Percentiles rank a stretch among this genome's conserved stretches.
Conservation (phyloP, 495 filamentous ascomycete genomes). For the Copromyces sp. region DNA sequence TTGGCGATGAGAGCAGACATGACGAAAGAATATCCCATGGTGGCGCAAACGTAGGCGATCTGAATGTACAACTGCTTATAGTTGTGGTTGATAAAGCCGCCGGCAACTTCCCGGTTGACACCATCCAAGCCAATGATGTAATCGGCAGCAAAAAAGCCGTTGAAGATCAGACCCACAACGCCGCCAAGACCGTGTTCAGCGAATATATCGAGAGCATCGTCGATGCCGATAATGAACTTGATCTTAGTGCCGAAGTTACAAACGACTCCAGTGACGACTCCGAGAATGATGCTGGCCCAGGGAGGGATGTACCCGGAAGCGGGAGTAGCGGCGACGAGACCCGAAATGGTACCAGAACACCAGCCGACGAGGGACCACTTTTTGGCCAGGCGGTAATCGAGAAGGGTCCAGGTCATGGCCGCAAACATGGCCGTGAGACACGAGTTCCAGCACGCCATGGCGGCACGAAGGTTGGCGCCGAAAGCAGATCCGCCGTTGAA, state of each 20-base stretch:
- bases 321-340: constrained; percentile 84
- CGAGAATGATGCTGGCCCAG: constrained; percentile 80
- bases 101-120: constrained; percentile 67
- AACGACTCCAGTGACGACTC: constrained; percentile 71
- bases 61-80: constrained; percentile 87
- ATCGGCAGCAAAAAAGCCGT: constrained; percentile 77
- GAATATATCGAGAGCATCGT: constrained; percentile 96
- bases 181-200: constrained; percentile 95
- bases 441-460: constrained; percentile 96
- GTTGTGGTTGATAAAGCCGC: constrained; percentile 84
- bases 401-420: constrained; percentile 78
- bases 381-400: constrained; percentile 87
- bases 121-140: constrained; percentile 92
- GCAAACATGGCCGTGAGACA: constrained; percentile 86
- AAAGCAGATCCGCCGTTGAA: constrained; percentile 99
- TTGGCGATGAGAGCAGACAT: constrained; percentile 77
- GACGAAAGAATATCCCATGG: constrained; percentile 67
- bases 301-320: constrained; percentile 81
- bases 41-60: constrained; percentile 76
- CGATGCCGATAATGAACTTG: constrained; percentile 91
- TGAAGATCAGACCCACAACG: constrained; percentile 86
- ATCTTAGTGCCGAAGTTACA: constrained; percentile 96
- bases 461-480: constrained; percentile 87
- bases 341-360: constrained; percentile 90
- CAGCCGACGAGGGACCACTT: constrained; percentile 99